phyloP scores from a whole-genome alignment of 139 green algal genomes.

The Tetradesmus obliquus region DNA sequence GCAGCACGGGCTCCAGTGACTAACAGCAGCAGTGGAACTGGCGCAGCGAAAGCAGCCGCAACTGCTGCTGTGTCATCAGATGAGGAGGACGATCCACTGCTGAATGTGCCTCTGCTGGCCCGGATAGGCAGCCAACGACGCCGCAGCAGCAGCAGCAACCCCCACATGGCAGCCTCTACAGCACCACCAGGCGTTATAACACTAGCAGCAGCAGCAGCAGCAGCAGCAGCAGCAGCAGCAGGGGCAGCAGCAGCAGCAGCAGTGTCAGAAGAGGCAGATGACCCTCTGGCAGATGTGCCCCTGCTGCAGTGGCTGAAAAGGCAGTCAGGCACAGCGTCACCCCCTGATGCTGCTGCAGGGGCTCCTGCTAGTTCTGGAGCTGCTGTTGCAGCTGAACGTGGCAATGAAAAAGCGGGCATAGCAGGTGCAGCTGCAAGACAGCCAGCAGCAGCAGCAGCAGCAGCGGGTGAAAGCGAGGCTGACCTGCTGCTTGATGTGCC shows the following conservation, averaged over 20 bases:
- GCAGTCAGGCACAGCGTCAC: background rate
- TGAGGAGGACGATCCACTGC: background rate
- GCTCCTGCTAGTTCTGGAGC: background rate
- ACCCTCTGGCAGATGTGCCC: background rate
- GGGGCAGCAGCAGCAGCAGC: background rate
- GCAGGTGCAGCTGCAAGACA: no score
- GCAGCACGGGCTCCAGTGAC: background rate
- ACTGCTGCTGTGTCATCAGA: background rate
- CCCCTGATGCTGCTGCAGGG: background rate
- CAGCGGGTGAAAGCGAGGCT: background rate
- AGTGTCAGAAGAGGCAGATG: background rate
- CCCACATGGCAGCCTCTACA: background rate
- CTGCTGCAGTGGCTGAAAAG: background rate
- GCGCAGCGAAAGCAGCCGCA: background rate
- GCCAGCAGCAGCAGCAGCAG: background rate
- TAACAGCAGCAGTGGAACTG: background rate
- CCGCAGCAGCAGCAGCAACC: background rate
- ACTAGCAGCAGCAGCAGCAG: background rate
- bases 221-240: background rate
- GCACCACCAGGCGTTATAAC: background rate
- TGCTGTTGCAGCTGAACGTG: background rate
- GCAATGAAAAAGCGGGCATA: no score
- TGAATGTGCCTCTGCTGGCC: background rate
- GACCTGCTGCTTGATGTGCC: slow-evolving; percentile 11
- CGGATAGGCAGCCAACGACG: background rate